phyloP scores from a whole-genome alignment of 306 rosid genomes.

The Inga oerstediana region DNA sequence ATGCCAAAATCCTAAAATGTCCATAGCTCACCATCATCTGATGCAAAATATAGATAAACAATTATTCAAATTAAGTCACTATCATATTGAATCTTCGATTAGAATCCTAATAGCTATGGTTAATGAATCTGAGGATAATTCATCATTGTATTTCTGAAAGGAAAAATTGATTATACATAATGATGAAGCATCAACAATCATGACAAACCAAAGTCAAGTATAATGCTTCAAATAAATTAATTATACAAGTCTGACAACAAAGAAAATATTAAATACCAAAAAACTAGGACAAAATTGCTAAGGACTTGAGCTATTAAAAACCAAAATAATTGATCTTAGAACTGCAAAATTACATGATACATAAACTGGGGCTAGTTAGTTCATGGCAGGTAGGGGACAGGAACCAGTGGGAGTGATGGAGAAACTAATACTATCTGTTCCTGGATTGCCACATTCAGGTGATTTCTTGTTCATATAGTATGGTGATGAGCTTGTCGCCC shows the following conservation, averaged over 20 bases:
- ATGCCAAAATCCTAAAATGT: background rate
- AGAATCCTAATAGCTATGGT: background rate
- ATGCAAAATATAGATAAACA: too few species aligned
- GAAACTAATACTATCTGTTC: constrained; percentile 48
- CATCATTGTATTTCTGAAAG: background rate
- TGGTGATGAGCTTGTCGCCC: constrained; percentile 62
- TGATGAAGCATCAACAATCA: constrained; percentile 22
- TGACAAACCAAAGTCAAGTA: constrained; percentile 12
- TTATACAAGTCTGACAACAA: constrained; percentile 10
- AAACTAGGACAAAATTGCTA: constrained; percentile 34
- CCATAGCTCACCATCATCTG: background rate
- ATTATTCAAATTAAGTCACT: too few species aligned
- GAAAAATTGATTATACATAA: background rate
- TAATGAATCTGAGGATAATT: constrained; percentile 30
- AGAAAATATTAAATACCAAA: constrained; percentile 6
- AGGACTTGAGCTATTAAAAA: constrained; percentile 42
- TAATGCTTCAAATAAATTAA: constrained; percentile 22
- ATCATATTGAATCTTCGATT: too few species aligned
- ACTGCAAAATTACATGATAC: constrained; percentile 30
- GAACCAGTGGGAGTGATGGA: constrained; percentile 52
- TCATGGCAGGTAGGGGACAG: constrained; percentile 42
- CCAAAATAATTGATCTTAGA: constrained; percentile 53
- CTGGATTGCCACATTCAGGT: constrained; percentile 54
- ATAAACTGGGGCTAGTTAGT: constrained; percentile 46
- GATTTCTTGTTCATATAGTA: constrained; percentile 55